Evolutionary conservation across 192 early-diverging fungal species (phyloP).

Genomic region (Coemansia guatemalensis): DNA sequence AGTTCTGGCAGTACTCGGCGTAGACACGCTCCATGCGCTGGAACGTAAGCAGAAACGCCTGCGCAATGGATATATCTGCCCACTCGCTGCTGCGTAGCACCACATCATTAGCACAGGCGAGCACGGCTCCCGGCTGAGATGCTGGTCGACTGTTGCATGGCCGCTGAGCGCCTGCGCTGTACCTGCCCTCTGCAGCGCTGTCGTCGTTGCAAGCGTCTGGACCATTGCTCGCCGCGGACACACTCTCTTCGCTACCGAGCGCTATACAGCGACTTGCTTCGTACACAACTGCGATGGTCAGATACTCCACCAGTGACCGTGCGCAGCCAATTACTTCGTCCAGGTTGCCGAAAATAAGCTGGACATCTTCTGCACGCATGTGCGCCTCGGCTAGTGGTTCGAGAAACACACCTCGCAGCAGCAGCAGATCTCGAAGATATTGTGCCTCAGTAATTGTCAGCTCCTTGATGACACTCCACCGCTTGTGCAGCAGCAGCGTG

Average conservation of each 20-base stretch:
- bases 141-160: constrained; percentile 22
- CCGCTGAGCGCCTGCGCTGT: background rate
- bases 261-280: constrained; percentile 38
- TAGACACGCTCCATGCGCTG: constrained; percentile 52
- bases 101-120: constrained; percentile 7
- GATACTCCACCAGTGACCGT: constrained; percentile 60
- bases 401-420: constrained; percentile 71
- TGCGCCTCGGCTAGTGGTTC: constrained; percentile 53
- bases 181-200: background rate
- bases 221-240: constrained; percentile 27
- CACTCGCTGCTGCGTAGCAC: constrained; percentile 38
- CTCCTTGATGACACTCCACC: constrained; percentile 71
- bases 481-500: constrained; percentile 56
- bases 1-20: constrained; percentile 50
- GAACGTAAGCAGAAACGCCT: constrained; percentile 41
- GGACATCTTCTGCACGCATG: constrained; percentile 63
- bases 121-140: constrained; percentile 23
- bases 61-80: constrained; percentile 48
- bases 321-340: constrained; percentile 70
- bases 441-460: constrained; percentile 73
- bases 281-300: constrained; percentile 60
- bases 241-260: constrained; percentile 1
- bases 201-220: background rate
- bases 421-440: constrained; percentile 73
- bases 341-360: constrained; percentile 78